Percentiles rank a stretch among this genome's conserved stretches.
These are phyloP conservation scores for Penicillium vulpinum DNA, from an alignment of 2,329 filamentous ascomycete genomes.

Conservation along the genomic window DNA sequence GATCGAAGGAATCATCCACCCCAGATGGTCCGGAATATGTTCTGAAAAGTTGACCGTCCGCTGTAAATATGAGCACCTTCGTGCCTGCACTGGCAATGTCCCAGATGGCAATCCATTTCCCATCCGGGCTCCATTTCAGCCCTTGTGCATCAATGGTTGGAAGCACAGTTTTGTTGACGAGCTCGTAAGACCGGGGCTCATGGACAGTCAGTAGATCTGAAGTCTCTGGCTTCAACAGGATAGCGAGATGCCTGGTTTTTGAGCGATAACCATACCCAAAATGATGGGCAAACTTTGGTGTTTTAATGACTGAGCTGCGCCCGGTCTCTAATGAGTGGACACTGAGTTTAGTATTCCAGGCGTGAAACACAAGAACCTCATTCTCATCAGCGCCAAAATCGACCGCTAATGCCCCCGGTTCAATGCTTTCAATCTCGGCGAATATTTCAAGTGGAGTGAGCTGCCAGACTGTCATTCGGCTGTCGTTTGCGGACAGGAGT, in stretches of 20 bases:
- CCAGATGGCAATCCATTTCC: constrained; percentile 60
- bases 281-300: constrained; percentile 40
- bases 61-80: constrained; percentile 57
- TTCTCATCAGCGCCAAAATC: constrained; percentile 42
- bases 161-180: constrained; percentile 38
- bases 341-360: constrained; percentile 42
- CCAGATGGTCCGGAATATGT: constrained; percentile 48
- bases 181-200: constrained; percentile 36
- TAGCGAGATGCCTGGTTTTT: constrained; percentile 41
- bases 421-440: constrained; percentile 44
- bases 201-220: constrained; percentile 43
- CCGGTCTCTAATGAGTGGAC: constrained; percentile 39
- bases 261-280: constrained; percentile 43
- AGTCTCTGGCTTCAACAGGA: constrained; percentile 42
- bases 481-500: constrained; percentile 37
- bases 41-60: constrained; percentile 60
- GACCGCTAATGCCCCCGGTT: constrained; percentile 36
- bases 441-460: constrained; percentile 37
- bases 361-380: constrained; percentile 42
- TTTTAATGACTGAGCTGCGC: constrained; percentile 41
- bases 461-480: constrained; percentile 40
- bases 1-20: constrained; percentile 41
- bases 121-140: constrained; percentile 61
- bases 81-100: constrained; percentile 55
- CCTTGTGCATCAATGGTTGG: constrained; percentile 59